These are phyloP conservation scores for Piper longum DNA, from an alignment of 164 flowering plant genomes.

Conservation along the genomic window DNA sequence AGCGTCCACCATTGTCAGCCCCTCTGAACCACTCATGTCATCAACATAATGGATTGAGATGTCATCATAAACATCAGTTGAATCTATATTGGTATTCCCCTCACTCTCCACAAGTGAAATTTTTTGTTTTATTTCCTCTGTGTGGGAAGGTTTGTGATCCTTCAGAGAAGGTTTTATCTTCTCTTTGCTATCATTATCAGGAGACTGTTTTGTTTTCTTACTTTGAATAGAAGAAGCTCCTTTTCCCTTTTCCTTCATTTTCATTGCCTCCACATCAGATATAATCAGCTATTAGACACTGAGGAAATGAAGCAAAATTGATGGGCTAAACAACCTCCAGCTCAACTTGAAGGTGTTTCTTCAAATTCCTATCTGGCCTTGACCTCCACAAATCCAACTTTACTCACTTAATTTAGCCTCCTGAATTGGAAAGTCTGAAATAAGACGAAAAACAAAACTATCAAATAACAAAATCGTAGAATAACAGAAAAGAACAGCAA, in stretches of 20 bases:
- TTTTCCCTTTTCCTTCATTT: constrained; percentile 36
- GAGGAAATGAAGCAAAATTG: neutral
- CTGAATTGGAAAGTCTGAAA: no score
- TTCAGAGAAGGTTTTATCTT: constrained; percentile 19
- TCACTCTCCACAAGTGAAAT: constrained; percentile 25
- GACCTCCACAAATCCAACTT: no score
- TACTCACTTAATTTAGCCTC: no score
- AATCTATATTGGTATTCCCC: constrained; percentile 21
- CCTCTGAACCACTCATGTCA: constrained; percentile 45
- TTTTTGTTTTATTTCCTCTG: constrained; percentile 21
- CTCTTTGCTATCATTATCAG: constrained; percentile 23
- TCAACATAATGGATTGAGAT: constrained; percentile 38
- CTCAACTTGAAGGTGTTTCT: no score
- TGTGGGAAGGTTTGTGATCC: constrained; percentile 19
- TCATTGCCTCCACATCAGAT: constrained; percentile 6
- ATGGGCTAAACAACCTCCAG: no score
- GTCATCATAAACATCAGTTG: constrained; percentile 36
- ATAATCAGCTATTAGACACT: constrained; percentile 8
- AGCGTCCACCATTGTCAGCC: neutral
- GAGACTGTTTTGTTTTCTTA: constrained; percentile 23
- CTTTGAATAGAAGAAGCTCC: constrained; percentile 19
- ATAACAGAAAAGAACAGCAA: no score
- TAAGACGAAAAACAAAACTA: no score
- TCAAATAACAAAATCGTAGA: no score
- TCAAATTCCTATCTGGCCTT: no score